Percentiles rank a stretch among this genome's conserved stretches.
Conservation (phyloP, 306 rosid genomes). For the Cicer yamashitae region DNA sequence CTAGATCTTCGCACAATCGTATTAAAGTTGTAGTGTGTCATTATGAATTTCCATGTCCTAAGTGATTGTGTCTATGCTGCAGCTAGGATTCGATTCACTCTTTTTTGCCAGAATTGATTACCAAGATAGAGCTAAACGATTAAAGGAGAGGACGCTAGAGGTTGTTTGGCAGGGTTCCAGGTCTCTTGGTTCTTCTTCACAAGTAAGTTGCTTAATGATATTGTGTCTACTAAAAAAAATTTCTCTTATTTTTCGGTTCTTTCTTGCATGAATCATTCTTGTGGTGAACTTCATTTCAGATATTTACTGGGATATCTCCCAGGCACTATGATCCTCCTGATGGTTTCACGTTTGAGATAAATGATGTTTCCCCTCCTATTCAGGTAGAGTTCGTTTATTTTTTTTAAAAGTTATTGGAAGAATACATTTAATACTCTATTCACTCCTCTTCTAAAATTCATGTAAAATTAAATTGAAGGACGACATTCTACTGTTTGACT, state of each 20-base stretch:
- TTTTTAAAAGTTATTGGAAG: background rate
- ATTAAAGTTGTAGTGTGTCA: conserved; percentile 20
- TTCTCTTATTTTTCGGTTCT: conserved; percentile 5
- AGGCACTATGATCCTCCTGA: conserved; percentile 90
- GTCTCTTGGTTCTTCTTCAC: conserved; percentile 81
- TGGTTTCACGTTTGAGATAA: conserved; percentile 82
- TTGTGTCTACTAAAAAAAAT: conserved; percentile 3
- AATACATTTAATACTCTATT: conserved; percentile 23
- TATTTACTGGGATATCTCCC: conserved; percentile 82
- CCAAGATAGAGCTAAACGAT: conserved; percentile 82
- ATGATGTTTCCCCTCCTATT: conserved; percentile 76
- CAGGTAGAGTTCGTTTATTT: conserved; percentile 49
- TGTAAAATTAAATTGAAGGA: conserved; percentile 54
- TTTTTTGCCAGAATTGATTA: conserved; percentile 88
- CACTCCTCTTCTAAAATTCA: conserved; percentile 35
- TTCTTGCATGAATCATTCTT: conserved; percentile 21
- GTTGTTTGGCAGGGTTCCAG: conserved; percentile 77
- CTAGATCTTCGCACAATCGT: conserved; percentile 1
- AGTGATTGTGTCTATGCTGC: conserved; percentile 50
- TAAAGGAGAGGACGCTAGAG: conserved; percentile 75
- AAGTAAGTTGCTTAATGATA: conserved; percentile 56
- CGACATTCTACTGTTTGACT: conserved; percentile 57
- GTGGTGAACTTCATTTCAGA: conserved; percentile 53
- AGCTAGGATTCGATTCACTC: conserved; percentile 86
- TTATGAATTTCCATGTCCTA: conserved; percentile 29